phyloP scores from a whole-genome alignment of 345 rosid genomes.

The Salix viminalis region DNA sequence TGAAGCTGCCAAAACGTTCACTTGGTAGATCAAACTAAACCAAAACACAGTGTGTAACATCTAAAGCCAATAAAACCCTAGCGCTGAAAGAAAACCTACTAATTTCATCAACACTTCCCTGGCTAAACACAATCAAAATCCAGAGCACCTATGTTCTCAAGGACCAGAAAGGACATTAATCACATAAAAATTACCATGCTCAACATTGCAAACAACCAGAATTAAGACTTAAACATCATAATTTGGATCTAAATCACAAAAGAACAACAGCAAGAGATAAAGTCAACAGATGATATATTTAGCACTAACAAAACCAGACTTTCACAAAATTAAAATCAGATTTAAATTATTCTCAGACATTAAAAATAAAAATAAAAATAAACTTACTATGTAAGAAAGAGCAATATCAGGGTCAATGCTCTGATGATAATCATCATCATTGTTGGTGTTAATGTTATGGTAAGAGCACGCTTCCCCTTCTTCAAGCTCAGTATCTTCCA shows the following conservation, averaged over 20 bases:
- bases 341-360: neutral
- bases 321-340: neutral
- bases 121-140: constrained; percentile 14
- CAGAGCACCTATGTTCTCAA: neutral
- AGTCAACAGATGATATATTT: constrained; percentile 17
- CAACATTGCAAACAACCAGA: constrained; percentile 18
- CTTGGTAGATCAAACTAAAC: neutral
- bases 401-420: constrained; percentile 64
- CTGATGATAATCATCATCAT: constrained; percentile 41
- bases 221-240: constrained; percentile 10
- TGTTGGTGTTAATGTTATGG: constrained; percentile 20
- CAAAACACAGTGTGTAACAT: constrained; percentile 3
- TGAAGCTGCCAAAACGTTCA: constrained; percentile 3
- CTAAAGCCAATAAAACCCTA: constrained; percentile 8
- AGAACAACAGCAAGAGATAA: neutral
- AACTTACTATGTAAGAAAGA: constrained; percentile 78
- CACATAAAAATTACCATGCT: constrained; percentile 14
- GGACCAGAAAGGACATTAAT: constrained; percentile 1
- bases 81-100: constrained; percentile 1
- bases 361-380: neutral
- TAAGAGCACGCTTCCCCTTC: constrained; percentile 39
- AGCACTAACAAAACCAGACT: constrained; percentile 6
- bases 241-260: constrained; percentile 25
- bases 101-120: neutral
- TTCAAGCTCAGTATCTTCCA: constrained; percentile 40